Percentiles rank a stretch among this genome's conserved stretches.
These are phyloP conservation scores for Coniferiporia weirii DNA, from an alignment of 1,284 basidiomycete species.

Conservation along the genomic window DNA sequence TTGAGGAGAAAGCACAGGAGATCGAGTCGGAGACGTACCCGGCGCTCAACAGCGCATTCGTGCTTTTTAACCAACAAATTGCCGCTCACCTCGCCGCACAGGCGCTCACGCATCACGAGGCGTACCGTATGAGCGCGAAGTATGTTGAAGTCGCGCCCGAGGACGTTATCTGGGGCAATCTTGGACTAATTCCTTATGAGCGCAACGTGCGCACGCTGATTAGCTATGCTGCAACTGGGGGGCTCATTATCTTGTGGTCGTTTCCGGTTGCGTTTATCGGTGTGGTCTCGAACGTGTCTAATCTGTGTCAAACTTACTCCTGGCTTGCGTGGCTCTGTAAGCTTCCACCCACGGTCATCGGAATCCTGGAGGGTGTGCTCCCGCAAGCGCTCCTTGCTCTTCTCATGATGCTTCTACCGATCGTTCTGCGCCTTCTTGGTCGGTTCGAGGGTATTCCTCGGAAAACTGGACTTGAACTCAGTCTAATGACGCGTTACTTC, in stretches of 20 bases:
- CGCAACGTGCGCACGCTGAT: conserved; percentile 57
- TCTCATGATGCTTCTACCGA: conserved; percentile 88
- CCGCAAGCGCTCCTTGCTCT: conserved; percentile 84
- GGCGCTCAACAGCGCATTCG: conserved; percentile 80
- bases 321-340: conserved; percentile 85
- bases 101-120: conserved; percentile 69
- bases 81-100: conserved; percentile 85
- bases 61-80: conserved; percentile 92
- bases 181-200: conserved; percentile 88
- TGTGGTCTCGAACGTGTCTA: conserved; percentile 75
- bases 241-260: conserved; percentile 67
- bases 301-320: conserved; percentile 55
- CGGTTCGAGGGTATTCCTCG: conserved; percentile 81
- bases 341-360: conserved; percentile 58
- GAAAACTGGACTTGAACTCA: conserved; percentile 78
- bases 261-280: conserved; percentile 86
- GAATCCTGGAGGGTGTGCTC: conserved; percentile 89
- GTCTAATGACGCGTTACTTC: conserved; percentile 89
- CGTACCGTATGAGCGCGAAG: conserved; percentile 69
- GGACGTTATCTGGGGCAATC: conserved; percentile 90
- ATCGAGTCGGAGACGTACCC: conserved; percentile 45
- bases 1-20: background rate
- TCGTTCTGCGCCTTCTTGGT: conserved; percentile 74
- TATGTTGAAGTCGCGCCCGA: conserved; percentile 73
- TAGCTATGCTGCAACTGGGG: conserved; percentile 59